phyloP scores from a whole-genome alignment of 1,139 yeast species.

The Pichia sp. region DNA sequence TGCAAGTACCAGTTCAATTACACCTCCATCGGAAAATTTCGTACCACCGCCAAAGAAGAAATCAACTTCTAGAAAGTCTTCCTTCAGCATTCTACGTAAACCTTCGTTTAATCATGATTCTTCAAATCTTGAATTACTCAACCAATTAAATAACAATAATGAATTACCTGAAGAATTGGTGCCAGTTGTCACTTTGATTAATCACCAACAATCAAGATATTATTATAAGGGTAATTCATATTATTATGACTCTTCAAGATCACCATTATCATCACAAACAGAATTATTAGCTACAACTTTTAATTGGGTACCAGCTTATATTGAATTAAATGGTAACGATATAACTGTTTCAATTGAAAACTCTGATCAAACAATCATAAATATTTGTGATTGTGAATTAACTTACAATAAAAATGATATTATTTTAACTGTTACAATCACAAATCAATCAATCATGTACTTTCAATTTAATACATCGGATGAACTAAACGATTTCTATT shows the following conservation, averaged over 20 bases:
- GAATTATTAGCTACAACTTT: conserved; percentile 2
- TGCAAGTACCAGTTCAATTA: not conserved
- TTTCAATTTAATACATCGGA: conserved; percentile 32
- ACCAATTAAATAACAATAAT: not conserved
- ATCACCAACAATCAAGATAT: conserved; percentile 44
- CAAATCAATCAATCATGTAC: conserved; percentile 31
- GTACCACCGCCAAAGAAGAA: not conserved
- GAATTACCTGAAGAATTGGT: conserved; percentile 41
- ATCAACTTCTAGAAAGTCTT: not conserved
- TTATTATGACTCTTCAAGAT: conserved; percentile 4
- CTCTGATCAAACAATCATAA: conserved; percentile 40
- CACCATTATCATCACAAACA: not conserved
- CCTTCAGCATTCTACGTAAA: conserved; percentile 4
- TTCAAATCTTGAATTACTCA: not conserved
- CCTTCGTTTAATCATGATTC: conserved; percentile 9
- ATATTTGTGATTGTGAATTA: conserved; percentile 42
- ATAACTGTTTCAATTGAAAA: conserved; percentile 39
- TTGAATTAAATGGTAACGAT: conserved; percentile 46
- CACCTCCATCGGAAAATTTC: too few species aligned
- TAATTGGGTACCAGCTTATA: conserved; percentile 20
- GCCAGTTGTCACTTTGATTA: conserved; percentile 47
- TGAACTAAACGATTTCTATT: conserved; percentile 40
- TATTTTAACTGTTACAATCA: conserved; percentile 34
- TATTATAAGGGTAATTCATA: conserved; percentile 38
- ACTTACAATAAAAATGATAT: conserved; percentile 10